Conservation (phyloP, 768 basidiomycete species). For the Tylopilus vinaceipallidus region DNA sequence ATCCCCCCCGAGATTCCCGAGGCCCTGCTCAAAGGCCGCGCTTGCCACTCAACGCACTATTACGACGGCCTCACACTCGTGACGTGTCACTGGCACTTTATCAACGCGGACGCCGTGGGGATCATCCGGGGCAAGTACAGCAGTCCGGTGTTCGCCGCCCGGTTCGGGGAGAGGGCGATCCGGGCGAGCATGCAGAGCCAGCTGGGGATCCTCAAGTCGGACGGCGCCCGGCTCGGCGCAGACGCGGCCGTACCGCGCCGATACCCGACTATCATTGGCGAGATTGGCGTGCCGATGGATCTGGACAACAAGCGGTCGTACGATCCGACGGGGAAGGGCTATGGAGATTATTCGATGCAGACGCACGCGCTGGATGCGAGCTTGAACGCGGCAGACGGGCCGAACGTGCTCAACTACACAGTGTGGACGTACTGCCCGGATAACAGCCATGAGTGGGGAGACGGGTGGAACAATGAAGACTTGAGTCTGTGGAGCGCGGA, state of each 20-base stretch:
- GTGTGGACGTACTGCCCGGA: conserved; percentile 89
- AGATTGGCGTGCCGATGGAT: conserved; percentile 94
- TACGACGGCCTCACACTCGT: conserved; percentile 94
- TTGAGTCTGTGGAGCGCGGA: conserved; percentile 83
- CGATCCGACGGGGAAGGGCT: conserved; percentile 42
- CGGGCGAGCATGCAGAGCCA: conserved; percentile 80
- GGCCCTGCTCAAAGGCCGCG: conserved; percentile 61
- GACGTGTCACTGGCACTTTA: conserved; percentile 91
- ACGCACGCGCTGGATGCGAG: conserved; percentile 87
- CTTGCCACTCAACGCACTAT: conserved; percentile 79
- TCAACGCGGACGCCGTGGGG: conserved; percentile 94
- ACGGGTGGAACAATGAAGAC: conserved; percentile 97
- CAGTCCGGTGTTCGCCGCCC: conserved; percentile 65
- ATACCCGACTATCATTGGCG: conserved; percentile 91
- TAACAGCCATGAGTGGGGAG: conserved; percentile 85
- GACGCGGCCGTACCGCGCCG: conserved; percentile 6
- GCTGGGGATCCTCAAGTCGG: conserved; percentile 72
- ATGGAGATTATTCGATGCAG: conserved; percentile 76
- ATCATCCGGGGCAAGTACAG: conserved; percentile 82
- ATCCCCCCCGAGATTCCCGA: conserved; percentile 63
- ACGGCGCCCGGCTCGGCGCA: conserved; percentile 60
- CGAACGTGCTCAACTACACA: conserved; percentile 74
- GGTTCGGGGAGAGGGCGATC: conserved; percentile 81
- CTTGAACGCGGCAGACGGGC: conserved; percentile 73
- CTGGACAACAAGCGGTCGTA: conserved; percentile 89